Conservation (phyloP, 345 rosid species). For the Erodium maritimum region DNA sequence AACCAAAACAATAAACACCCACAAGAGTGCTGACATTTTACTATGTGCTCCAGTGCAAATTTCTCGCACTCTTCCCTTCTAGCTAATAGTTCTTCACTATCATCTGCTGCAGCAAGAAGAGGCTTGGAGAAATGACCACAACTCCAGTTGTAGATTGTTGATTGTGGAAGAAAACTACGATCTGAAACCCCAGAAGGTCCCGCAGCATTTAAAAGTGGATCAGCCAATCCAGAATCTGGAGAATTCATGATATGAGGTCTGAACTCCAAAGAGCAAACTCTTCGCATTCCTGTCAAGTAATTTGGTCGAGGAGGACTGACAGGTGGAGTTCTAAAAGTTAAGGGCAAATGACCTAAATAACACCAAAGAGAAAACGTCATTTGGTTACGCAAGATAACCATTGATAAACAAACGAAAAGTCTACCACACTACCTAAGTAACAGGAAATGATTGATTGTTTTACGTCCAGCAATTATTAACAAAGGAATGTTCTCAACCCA, state of each 20-base stretch:
- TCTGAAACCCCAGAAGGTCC: slow-evolving; percentile 43
- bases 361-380: not conserved
- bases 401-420: no score
- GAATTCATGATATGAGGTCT: slow-evolving; percentile 73
- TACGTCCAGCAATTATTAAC: no score
- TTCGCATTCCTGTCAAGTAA: slow-evolving; percentile 72
- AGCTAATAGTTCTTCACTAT: slow-evolving; percentile 55
- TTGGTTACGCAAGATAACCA: no score
- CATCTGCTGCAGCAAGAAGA: slow-evolving; percentile 69
- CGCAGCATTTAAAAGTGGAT: slow-evolving; percentile 66
- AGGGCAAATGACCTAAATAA: slow-evolving; percentile 72
- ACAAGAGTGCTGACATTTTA: slow-evolving; percentile 87
- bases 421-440: no score
- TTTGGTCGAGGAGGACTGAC: slow-evolving; percentile 93
- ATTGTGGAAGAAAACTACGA: slow-evolving; percentile 79
- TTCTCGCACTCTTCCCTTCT: slow-evolving; percentile 89
- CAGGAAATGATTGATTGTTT: no score
- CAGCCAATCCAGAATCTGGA: slow-evolving; percentile 91
- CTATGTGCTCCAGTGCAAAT: slow-evolving; percentile 65
- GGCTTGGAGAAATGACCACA: slow-evolving; percentile 97
- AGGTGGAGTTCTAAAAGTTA: slow-evolving; percentile 93
- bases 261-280: slow-evolving; percentile 90
- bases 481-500: no score
- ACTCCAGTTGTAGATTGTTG: slow-evolving; percentile 91
- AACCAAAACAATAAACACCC: slow-evolving; percentile 13